These are phyloP conservation scores for Westerdykella sp. DNA, from an alignment of 2,329 filamentous ascomycete genomes.

Conservation along the genomic window DNA sequence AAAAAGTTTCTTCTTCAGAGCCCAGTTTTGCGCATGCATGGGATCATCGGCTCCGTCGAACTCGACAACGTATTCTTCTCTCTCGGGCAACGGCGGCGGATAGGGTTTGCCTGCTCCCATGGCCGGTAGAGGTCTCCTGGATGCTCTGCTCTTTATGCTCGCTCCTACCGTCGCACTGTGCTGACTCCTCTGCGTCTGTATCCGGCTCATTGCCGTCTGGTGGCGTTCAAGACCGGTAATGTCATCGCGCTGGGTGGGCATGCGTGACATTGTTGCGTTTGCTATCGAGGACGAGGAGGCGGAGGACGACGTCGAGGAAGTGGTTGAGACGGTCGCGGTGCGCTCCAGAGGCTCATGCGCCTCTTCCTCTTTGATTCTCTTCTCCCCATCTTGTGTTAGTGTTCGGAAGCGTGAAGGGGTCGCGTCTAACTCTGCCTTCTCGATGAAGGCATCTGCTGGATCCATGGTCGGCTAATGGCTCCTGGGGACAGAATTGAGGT, in stretches of 20 bases:
- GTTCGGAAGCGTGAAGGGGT: constrained; percentile 35
- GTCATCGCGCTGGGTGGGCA: constrained; percentile 57
- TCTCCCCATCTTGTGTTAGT: constrained; percentile 34
- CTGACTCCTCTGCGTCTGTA: constrained; percentile 64
- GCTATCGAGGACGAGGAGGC: constrained; percentile 36
- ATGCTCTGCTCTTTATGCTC: constrained; percentile 44
- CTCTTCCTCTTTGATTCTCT: constrained; percentile 35
- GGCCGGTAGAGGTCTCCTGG: constrained; percentile 53
- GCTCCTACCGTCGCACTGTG: constrained; percentile 66
- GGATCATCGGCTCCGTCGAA: constrained; percentile 82
- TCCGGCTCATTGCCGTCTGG: constrained; percentile 62
- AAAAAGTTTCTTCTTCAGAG: constrained; percentile 65
- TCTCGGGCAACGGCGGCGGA: constrained; percentile 61
- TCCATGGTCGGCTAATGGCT: constrained; percentile 36
- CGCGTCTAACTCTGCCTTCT: constrained; percentile 51
- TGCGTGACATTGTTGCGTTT: constrained; percentile 49
- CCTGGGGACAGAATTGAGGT: neutral
- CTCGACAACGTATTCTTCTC: constrained; percentile 71
- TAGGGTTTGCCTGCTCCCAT: constrained; percentile 72
- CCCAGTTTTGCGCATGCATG: constrained; percentile 83
- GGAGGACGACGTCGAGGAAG: constrained; percentile 37
- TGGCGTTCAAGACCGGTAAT: constrained; percentile 55
- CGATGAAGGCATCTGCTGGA: constrained; percentile 50
- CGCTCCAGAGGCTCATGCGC: constrained; percentile 47
- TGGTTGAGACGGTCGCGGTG: constrained; percentile 49